phyloP scores from a whole-genome alignment of 192 early-diverging fungal species.

The Powellomyces hirtus region DNA sequence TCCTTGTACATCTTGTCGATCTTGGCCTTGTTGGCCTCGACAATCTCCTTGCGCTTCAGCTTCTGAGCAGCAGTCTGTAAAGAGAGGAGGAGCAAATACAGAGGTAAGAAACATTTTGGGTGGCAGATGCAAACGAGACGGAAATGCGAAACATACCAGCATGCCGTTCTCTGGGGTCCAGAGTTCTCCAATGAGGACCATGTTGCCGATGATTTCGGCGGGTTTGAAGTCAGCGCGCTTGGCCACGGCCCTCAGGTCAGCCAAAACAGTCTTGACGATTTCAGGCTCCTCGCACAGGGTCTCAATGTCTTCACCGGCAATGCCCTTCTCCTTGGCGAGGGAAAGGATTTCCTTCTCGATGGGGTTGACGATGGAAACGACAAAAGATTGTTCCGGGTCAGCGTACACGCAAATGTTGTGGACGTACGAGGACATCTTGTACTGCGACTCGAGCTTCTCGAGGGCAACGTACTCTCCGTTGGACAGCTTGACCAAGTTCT shows the following conservation, averaged over 20 bases:
- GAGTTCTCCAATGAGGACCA: conserved; percentile 70
- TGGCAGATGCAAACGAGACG: neutral
- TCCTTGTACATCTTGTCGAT: conserved; percentile 54
- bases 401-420: conserved; percentile 65
- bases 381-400: conserved; percentile 66
- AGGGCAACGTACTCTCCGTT: conserved; percentile 90
- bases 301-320: conserved; percentile 40
- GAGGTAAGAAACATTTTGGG: neutral
- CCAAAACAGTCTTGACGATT: conserved; percentile 46
- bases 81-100: neutral
- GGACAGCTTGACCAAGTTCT: conserved; percentile 91
- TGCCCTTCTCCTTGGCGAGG: conserved; percentile 24
- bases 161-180: conserved; percentile 90
- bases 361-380: conserved; percentile 76
- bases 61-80: conserved; percentile 95
- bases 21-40: conserved; percentile 58
- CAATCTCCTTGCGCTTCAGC: conserved; percentile 78
- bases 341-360: conserved; percentile 43
- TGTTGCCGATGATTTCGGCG: conserved; percentile 68
- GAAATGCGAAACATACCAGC: conserved; percentile 30
- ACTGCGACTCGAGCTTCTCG: conserved; percentile 90
- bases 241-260: conserved; percentile 56
- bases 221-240: conserved; percentile 67
- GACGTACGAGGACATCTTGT: conserved; percentile 71
- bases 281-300: conserved; percentile 46